Percentiles rank a stretch among this genome's conserved stretches.
phyloP scores from a whole-genome alignment of 768 basidiomycete genomes.

The Pleurotus platypus region DNA sequence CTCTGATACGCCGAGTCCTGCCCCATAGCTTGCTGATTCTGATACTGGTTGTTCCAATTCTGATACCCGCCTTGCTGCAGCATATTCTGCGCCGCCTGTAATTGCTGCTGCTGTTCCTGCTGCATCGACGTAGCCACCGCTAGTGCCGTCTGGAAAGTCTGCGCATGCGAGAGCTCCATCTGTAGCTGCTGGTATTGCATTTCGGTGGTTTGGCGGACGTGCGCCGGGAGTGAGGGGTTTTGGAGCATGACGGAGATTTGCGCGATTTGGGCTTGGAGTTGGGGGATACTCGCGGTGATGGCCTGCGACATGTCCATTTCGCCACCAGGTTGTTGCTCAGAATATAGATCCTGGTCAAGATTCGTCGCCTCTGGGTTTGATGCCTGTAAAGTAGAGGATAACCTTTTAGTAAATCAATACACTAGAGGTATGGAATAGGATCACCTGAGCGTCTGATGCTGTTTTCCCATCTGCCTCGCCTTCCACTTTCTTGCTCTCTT shows the following conservation, averaged over 20 bases:
- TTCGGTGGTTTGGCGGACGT: constrained; percentile 76
- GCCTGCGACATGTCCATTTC: constrained; percentile 69
- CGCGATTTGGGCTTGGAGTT: constrained; percentile 81
- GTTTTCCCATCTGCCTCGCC: constrained; percentile 40
- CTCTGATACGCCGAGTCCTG: constrained; percentile 88
- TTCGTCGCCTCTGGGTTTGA: constrained; percentile 16
- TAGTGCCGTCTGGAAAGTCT: constrained; percentile 63
- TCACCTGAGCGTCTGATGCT: constrained; percentile 34
- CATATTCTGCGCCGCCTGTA: constrained; percentile 24
- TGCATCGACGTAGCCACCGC: constrained; percentile 55
- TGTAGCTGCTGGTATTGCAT: constrained; percentile 81
- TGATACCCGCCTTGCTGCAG: constrained; percentile 26
- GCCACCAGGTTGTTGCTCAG: constrained; percentile 64
- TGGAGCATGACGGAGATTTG: constrained; percentile 79
- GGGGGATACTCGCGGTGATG: constrained; percentile 71
- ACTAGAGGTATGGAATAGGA: constrained; percentile 5
- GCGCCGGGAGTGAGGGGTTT: constrained; percentile 67
- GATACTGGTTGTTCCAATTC: constrained; percentile 43
- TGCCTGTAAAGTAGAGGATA: constrained; percentile 9
- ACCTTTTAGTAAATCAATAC: neutral
- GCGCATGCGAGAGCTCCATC: constrained; percentile 76
- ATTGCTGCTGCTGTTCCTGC: constrained; percentile 46
- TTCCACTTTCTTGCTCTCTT: constrained; percentile 66
- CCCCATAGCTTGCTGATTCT: constrained; percentile 60
- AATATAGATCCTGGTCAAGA: constrained; percentile 63